A percentile compares a stretch with the other conserved stretches of the same genome.
These are phyloP conservation scores for Lathyrus sativus DNA, from an alignment of 306 rosid species.

Conservation along the genomic window DNA sequence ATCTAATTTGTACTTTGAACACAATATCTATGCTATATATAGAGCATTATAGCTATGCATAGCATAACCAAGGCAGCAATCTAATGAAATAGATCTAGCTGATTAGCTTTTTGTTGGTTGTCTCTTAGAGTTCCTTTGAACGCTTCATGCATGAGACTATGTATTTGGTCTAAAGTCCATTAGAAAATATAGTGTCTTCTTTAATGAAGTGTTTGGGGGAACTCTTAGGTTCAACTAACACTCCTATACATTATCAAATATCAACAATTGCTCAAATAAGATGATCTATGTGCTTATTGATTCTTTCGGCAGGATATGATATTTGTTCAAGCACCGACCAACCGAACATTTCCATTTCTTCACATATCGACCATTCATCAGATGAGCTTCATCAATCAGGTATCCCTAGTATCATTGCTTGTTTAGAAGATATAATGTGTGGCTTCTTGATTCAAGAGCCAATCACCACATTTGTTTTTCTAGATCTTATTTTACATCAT, in stretches of 20 bases:
- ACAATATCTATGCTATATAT: not conserved
- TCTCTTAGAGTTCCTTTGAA: conserved; percentile 10
- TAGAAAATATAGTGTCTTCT: not conserved
- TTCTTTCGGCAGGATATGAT: too few relatives aligned
- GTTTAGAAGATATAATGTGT: too few relatives aligned
- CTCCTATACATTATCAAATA: not conserved
- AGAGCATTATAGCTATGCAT: not conserved
- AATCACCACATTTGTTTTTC: too few relatives aligned
- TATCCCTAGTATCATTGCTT: too few relatives aligned
- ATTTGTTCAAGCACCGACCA: too few relatives aligned
- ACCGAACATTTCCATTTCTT: too few relatives aligned
- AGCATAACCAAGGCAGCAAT: not conserved
- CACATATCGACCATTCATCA: too few relatives aligned
- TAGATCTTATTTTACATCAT: too few relatives aligned
- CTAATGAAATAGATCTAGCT: not conserved
- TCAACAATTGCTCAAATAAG: not conserved
- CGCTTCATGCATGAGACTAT: not conserved
- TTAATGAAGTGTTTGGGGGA: conserved; percentile 31
- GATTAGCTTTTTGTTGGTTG: not conserved
- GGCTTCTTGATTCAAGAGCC: too few relatives aligned
- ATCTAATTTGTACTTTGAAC: not conserved
- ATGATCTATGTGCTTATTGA: not conserved
- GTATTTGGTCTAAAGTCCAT: not conserved
- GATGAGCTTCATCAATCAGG: too few relatives aligned
- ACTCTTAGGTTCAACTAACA: conserved; percentile 16